Percentiles rank a stretch among this genome's conserved stretches.
phyloP scores from a whole-genome alignment of 768 basidiomycete species.

The Tricholoma sp. region DNA sequence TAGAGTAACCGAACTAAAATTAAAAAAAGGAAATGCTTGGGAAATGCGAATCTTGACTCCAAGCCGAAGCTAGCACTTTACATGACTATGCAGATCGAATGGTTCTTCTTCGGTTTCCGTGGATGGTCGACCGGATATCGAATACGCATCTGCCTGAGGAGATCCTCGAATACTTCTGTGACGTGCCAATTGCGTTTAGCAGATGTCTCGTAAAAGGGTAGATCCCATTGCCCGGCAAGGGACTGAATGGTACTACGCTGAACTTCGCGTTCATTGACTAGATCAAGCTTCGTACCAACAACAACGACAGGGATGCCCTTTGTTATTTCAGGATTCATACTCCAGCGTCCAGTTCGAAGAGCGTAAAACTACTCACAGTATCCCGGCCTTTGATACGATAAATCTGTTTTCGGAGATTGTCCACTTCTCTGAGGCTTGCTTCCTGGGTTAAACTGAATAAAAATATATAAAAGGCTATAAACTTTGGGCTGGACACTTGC shows the following conservation, averaged over 20 bases:
- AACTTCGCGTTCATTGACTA: slow-evolving; percentile 78
- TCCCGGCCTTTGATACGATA: slow-evolving; percentile 72
- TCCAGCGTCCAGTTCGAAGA: neutral
- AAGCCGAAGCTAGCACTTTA: slow-evolving; percentile 15
- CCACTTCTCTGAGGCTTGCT: slow-evolving; percentile 74
- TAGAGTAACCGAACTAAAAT: neutral
- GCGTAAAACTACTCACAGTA: slow-evolving; percentile 34
- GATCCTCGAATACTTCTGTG: slow-evolving; percentile 70
- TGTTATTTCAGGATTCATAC: slow-evolving; percentile 2
- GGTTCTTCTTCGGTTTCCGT: slow-evolving; percentile 31
- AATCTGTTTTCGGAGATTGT: slow-evolving; percentile 77
- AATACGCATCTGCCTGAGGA: slow-evolving; percentile 68
- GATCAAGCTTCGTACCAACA: slow-evolving; percentile 83
- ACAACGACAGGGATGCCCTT: slow-evolving; percentile 76
- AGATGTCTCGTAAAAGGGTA: slow-evolving; percentile 87
- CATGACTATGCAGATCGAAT: slow-evolving; percentile 37
- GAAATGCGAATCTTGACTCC: neutral
- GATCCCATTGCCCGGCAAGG: slow-evolving; percentile 58
- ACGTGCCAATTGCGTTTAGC: slow-evolving; percentile 83
- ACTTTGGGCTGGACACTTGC: slow-evolving; percentile 24
- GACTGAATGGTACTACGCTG: slow-evolving; percentile 57
- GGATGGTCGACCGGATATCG: slow-evolving; percentile 51
- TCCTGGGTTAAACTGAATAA: slow-evolving; percentile 69
- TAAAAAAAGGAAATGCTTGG: too few relatives aligned
- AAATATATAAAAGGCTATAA: slow-evolving; percentile 7